These are phyloP conservation scores for Erucastrum elatum DNA, from an alignment of 345 rosid genomes.

Conservation along the genomic window DNA sequence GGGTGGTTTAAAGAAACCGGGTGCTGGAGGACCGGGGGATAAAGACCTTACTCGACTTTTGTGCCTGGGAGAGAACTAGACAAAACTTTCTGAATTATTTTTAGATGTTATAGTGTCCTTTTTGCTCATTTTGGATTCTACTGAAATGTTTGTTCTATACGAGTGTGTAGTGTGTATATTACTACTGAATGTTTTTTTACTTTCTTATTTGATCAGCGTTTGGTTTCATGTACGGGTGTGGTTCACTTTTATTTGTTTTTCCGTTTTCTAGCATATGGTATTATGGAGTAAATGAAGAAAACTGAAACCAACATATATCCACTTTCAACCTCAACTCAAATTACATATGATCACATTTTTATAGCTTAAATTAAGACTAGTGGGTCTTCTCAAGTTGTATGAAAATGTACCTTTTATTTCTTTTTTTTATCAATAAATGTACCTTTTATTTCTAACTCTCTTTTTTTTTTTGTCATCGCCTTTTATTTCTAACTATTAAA, in stretches of 20 bases:
- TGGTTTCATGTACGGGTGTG: background rate
- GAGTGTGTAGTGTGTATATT: slow-evolving; percentile 24
- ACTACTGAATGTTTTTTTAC: background rate
- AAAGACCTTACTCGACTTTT: too few relatives aligned
- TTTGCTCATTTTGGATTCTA: too few relatives aligned
- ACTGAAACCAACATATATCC: background rate
- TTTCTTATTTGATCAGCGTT: slow-evolving; percentile 5
- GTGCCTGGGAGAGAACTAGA: too few relatives aligned
- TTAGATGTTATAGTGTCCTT: too few relatives aligned
- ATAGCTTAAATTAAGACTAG: background rate
- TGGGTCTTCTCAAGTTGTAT: background rate
- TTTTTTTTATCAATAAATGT: too few relatives aligned
- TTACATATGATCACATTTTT: background rate
- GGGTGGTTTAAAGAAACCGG: too few relatives aligned
- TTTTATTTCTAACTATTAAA: background rate
- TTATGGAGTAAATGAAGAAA: background rate
- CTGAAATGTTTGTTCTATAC: background rate
- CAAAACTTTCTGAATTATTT: too few relatives aligned
- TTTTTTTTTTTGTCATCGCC: too few relatives aligned
- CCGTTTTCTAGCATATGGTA: background rate
- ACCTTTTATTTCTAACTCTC: too few relatives aligned
- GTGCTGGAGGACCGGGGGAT: too few relatives aligned
- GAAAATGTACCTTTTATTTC: background rate
- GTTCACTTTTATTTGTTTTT: background rate
- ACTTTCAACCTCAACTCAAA: background rate